Evolutionary conservation across 768 basidiomycete species (phyloP), one percentile per base, ranked within the genome.

Genomic region (Trametes cingulata): DNA sequence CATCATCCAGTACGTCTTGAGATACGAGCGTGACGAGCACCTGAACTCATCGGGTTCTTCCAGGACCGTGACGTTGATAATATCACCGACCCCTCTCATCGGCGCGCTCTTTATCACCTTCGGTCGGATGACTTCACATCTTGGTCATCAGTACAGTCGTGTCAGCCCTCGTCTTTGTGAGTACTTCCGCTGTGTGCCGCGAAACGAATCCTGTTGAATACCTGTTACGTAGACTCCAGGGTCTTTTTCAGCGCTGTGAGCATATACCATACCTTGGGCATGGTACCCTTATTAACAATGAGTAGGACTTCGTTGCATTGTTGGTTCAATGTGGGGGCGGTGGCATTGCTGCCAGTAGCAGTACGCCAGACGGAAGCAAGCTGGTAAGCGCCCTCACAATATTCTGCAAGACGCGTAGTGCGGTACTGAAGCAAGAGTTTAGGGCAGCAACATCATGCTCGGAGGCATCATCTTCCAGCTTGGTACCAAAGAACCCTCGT

Each of bases 381-480:
- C 39, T 52, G 12, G 51, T 52, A 10, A 27, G 25, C n/a, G 25
- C 13, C 41, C 13, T 40, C 6, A 1, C n/a, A 27, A 15, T 7
- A 8, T 42, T 1, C 1, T 19, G 4, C 35, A 13, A 8, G 29
- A 20, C 15, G 29, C n/a, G n/a, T n/a, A n/a, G n/a, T n/a, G n/a
- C n/a, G n/a, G n/a, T n/a, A n/a, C n/a, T n/a, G n/a, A n/a, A n/a
- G n/a, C n/a, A n/a, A n/a, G n/a, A 25, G 13, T n/a, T 0, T 40
- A 67, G 67, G 69, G 68, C 13, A 58, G 66, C 3, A 50, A 66
- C 47, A 66, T 69, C 50, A 69, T 69, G 63, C 53, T 69, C 8
- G 82, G 72, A 0, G 87, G 87, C 45, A 86, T 90, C 52, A 74
- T 74, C 15, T 79, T 87, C 65, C 63, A 70, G 40, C 56, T 74